Evolutionary conservation across 768 basidiomycete species (phyloP).

Genomic region (Tylopilus sp.): DNA sequence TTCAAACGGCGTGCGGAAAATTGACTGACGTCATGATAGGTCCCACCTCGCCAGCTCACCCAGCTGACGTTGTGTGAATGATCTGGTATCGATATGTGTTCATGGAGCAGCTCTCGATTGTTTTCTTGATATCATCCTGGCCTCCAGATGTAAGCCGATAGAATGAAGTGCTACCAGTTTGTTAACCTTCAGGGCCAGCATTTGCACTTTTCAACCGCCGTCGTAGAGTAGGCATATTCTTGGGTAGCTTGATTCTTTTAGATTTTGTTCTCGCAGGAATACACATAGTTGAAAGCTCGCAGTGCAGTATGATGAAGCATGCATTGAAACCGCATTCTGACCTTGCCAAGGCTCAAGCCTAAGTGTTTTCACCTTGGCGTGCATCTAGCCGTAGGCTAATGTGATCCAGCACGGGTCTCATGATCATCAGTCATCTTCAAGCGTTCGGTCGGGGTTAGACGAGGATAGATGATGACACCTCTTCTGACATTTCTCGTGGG

Average conservation of each 20-base stretch:
- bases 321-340: slow-evolving; percentile 8
- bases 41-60: slow-evolving; percentile 8
- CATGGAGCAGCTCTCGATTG: slow-evolving; percentile 6
- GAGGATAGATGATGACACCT: slow-evolving; percentile 41
- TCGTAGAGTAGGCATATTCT: slow-evolving; percentile 18
- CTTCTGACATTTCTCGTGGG: slow-evolving; percentile 39
- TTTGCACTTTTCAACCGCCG: not conserved
- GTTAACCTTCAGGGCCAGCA: no score
- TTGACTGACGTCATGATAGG: not conserved
- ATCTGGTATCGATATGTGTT: slow-evolving; percentile 9
- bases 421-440: slow-evolving; percentile 34
- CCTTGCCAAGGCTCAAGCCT: not conserved
- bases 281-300: slow-evolving; percentile 21
- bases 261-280: slow-evolving; percentile 14
- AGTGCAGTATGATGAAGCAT: slow-evolving; percentile 8
- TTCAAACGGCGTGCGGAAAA: not conserved
- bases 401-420: not conserved
- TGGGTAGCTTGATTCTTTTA: slow-evolving; percentile 10
- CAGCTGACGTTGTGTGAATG: not conserved
- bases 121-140: slow-evolving; percentile 24
- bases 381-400: not conserved
- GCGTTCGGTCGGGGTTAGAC: slow-evolving; percentile 31
- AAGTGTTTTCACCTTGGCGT: slow-evolving; percentile 15
- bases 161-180: no score
- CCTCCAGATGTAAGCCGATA: slow-evolving; percentile 17